Base-by-base conservation (phyloP, 768 basidiomycete species). In the Pholiota microspora region DNA sequence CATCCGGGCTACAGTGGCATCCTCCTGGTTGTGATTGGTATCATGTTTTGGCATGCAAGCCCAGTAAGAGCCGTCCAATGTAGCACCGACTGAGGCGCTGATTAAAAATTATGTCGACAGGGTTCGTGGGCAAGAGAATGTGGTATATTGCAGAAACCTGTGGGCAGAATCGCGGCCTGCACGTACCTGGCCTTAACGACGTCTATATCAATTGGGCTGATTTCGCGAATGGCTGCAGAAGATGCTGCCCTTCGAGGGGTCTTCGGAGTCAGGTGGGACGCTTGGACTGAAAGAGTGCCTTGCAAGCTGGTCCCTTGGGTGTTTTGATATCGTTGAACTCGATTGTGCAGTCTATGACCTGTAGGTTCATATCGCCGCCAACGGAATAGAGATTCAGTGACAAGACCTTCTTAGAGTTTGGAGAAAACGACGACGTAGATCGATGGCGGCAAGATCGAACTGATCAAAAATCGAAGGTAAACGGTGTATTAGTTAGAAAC, bases 1-100 rank as follows among this genome's bases (percentile, higher is more conserved):
- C 81, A 83, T 56, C 81, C 81, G 2, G 74, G 74, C n/a, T 82
- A 82, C 57, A 64, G 71, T 1, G 78, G 77, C 2, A 63, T 78
- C 15, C 48, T 80, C 7, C 53, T 71, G 34, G 68, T 70, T 9
- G 58, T 73, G 9, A 25, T 53, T 25, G 79, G 78, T 1, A 62
- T 73, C 13, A 46, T 67, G 10, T 60, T 69, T 12, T 74, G 72
- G 64, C 70, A 75, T 61, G 64, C 63, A 8, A 67, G 69, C 47
- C 56, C 69, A 18, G 78, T 76, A 54, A 56, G 71, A 62, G 7
- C 16, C n/a, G 32, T 9, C 34, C 12, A 31, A 15, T 35, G 4
- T 10, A 25, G 10, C 36, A 40, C 21, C 31, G 25, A 45, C 36
- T 18, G 9, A 24, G 5, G 18, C 10, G 31, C 27, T 9, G 21